phyloP scores from a whole-genome alignment of 2,329 filamentous ascomycete species.

The Xylaria sp. region DNA sequence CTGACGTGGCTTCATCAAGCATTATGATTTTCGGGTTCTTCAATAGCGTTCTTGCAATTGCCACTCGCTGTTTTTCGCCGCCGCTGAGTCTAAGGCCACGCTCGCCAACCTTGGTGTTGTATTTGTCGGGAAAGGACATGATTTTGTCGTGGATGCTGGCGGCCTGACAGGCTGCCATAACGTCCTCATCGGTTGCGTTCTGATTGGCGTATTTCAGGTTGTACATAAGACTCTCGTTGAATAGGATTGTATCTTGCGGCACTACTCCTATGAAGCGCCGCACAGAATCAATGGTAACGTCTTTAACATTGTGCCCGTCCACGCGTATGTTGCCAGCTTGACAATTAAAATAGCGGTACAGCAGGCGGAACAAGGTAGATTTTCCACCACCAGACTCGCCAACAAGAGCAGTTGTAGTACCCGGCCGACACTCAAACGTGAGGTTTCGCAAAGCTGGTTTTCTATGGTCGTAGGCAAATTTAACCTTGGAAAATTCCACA shows the following conservation, averaged over 20 bases:
- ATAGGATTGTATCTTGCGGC: slow-evolving; percentile 93
- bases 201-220: slow-evolving; percentile 92
- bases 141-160: slow-evolving; percentile 96
- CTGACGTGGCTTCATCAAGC: slow-evolving; percentile 91
- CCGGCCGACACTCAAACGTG: slow-evolving; percentile 85
- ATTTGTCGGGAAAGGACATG: slow-evolving; percentile 85
- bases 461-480: slow-evolving; percentile 89
- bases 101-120: slow-evolving; percentile 90
- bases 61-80: slow-evolving; percentile 92
- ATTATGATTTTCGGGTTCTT: slow-evolving; percentile 94
- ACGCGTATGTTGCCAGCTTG: slow-evolving; percentile 82
- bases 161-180: slow-evolving; percentile 83
- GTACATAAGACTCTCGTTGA: slow-evolving; percentile 96
- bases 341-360: slow-evolving; percentile 96
- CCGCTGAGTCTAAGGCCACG: slow-evolving; percentile 87
- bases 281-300: slow-evolving; percentile 93
- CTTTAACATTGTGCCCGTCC: slow-evolving; percentile 85
- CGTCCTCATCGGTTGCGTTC: slow-evolving; percentile 80
- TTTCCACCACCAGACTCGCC: slow-evolving; percentile 98
- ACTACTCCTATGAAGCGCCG: slow-evolving; percentile 93
- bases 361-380: slow-evolving; percentile 92
- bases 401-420: slow-evolving; percentile 94
- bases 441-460: slow-evolving; percentile 87
- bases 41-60: slow-evolving; percentile 91
- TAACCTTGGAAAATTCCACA: slow-evolving; percentile 87